phyloP scores from a whole-genome alignment of 257 asterid species.

The Marsdenia floribunda region DNA sequence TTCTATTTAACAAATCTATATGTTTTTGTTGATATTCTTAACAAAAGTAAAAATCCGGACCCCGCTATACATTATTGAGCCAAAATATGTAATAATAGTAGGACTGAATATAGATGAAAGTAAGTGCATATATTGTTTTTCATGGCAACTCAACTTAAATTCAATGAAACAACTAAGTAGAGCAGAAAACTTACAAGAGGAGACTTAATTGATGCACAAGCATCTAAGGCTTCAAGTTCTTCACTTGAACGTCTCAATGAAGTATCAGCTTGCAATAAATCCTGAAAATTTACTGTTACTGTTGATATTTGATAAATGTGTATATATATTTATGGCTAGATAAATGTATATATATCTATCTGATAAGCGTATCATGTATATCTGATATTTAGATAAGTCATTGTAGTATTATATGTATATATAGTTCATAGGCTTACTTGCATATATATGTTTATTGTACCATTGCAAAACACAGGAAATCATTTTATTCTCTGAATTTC shows the following conservation, averaged over 20 bases:
- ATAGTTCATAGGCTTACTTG: no score
- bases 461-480: no score
- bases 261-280: conserved; percentile 61
- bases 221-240: conserved; percentile 61
- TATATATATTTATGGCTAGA: no score
- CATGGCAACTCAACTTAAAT: neutral
- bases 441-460: no score
- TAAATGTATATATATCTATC: no score
- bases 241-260: conserved; percentile 64
- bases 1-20: neutral
- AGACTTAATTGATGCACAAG: conserved; percentile 65
- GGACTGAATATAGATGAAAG: neutral
- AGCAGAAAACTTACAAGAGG: conserved; percentile 70
- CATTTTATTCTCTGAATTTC: no score
- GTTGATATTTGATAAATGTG: no score
- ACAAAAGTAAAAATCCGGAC: neutral
- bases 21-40: no score
- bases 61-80: neutral
- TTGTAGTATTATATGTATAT: no score
- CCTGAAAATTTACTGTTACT: conserved; percentile 35
- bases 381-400: no score
- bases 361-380: no score
- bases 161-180: neutral
- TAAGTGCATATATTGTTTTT: neutral
- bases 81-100: neutral